Evolutionary conservation across 768 basidiomycete species (phyloP).

Genomic region (Hydnomerulius pinastri): DNA sequence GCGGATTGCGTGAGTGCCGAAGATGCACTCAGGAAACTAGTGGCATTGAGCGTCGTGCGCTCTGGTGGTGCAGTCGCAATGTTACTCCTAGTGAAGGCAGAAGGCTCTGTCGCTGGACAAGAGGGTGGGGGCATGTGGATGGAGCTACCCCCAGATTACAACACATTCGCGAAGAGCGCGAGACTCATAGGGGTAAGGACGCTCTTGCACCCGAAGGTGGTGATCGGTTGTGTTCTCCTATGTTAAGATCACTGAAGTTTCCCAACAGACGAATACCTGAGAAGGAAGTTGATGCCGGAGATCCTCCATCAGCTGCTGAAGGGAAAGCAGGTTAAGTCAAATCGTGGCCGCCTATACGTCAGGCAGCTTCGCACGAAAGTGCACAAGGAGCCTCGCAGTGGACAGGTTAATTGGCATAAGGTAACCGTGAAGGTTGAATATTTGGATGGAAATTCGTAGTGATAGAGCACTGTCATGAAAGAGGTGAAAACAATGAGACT

Average conservation of each 20-base stretch:
- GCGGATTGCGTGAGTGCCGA: constrained; percentile 42
- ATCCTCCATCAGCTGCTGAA: constrained; percentile 46
- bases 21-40: constrained; percentile 38
- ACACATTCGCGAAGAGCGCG: constrained; percentile 39
- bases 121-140: constrained; percentile 30
- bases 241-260: neutral
- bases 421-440: constrained; percentile 41
- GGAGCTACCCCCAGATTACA: constrained; percentile 36
- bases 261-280: constrained; percentile 42
- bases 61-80: constrained; percentile 43
- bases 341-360: constrained; percentile 39
- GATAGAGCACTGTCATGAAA: no score
- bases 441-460: no score
- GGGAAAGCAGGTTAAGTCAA: constrained; percentile 42
- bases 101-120: constrained; percentile 38
- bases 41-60: constrained; percentile 37
- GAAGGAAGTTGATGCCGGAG: constrained; percentile 46
- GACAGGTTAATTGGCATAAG: constrained; percentile 53
- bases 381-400: constrained; percentile 44
- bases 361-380: constrained; percentile 45
- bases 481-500: no score
- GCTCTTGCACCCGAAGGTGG: constrained; percentile 42
- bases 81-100: constrained; percentile 49
- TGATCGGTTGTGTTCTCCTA: neutral
- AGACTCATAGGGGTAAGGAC: constrained; percentile 43